Percentiles rank a stretch among this genome's conserved stretches.
These are phyloP conservation scores for Nakataea oryzae DNA, from an alignment of 2,329 filamentous ascomycete genomes.

Conservation along the genomic window DNA sequence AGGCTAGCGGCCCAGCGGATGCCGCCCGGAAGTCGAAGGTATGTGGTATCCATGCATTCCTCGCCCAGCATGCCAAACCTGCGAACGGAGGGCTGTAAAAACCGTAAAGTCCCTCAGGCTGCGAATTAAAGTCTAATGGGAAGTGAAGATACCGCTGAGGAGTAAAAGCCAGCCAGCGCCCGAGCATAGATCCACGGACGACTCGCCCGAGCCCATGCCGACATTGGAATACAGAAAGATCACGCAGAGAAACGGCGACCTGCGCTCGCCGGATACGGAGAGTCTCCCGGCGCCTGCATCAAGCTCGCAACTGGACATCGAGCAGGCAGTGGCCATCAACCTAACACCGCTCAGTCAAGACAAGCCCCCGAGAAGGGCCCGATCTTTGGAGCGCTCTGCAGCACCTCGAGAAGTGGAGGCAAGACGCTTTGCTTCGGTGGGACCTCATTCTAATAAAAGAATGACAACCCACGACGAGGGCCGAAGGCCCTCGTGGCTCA, in stretches of 20 bases:
- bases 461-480: not conserved
- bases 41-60: not conserved
- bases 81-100: no score
- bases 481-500: slow-evolving; percentile 3
- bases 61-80: not conserved
- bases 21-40: not conserved
- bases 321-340: not conserved
- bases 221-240: not conserved
- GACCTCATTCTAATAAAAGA: not conserved
- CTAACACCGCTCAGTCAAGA: not conserved
- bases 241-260: not conserved
- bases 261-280: not conserved
- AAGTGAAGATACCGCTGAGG: not conserved
- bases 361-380: not conserved
- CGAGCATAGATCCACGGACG: not conserved
- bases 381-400: not conserved
- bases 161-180: not conserved
- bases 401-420: no score
- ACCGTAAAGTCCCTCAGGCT: not conserved
- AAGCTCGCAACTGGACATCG: not conserved
- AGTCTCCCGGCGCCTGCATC: not conserved
- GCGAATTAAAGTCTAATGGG: not conserved
- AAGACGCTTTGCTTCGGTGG: not conserved
- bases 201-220: not conserved
- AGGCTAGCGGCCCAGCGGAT: not conserved